phyloP scores from a whole-genome alignment of 1,284 basidiomycete genomes.

The Bondarzewia mesenterica region DNA sequence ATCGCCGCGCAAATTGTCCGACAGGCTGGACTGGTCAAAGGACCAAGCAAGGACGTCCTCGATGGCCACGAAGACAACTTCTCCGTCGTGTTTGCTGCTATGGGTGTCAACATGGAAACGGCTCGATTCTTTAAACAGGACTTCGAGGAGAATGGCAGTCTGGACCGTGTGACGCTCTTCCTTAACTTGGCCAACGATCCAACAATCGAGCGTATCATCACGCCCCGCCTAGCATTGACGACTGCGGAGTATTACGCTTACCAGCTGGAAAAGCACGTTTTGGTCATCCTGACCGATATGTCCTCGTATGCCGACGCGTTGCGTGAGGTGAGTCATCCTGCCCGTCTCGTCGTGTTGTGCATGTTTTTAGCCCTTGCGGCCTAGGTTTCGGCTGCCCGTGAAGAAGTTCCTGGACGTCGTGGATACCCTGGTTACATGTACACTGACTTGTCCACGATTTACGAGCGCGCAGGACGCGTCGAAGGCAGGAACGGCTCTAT shows the following conservation, averaged over 20 bases:
- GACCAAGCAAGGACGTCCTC: slow-evolving; percentile 93
- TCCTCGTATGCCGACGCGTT: slow-evolving; percentile 96
- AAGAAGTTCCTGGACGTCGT: slow-evolving; percentile 99
- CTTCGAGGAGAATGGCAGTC: slow-evolving; percentile 97
- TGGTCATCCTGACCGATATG: slow-evolving; percentile 99
- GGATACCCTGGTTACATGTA: slow-evolving; percentile 99
- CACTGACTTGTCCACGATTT: slow-evolving; percentile 97
- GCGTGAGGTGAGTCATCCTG: slow-evolving; percentile 62
- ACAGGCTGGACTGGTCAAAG: slow-evolving; percentile 95
- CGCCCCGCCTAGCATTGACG: slow-evolving; percentile 94
- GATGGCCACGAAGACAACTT: slow-evolving; percentile 99
- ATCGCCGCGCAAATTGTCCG: slow-evolving; percentile 99
- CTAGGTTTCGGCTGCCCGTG: slow-evolving; percentile 93
- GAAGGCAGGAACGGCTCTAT: slow-evolving; percentile 98
- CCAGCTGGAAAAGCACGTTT: slow-evolving; percentile 98
- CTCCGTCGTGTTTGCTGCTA: slow-evolving; percentile 98
- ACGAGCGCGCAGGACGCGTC: slow-evolving; percentile 98
- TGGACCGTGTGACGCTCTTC: slow-evolving; percentile 98
- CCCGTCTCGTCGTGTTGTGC: background rate
- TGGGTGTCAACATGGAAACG: slow-evolving; percentile 99
- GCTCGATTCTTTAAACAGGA: slow-evolving; percentile 99
- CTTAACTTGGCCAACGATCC: slow-evolving; percentile 99
- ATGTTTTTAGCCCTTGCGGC: background rate
- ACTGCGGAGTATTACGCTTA: slow-evolving; percentile 99
- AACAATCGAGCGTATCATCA: slow-evolving; percentile 99